phyloP scores from a whole-genome alignment of 2,329 filamentous ascomycete species.

The Fusarium veterinarium region DNA sequence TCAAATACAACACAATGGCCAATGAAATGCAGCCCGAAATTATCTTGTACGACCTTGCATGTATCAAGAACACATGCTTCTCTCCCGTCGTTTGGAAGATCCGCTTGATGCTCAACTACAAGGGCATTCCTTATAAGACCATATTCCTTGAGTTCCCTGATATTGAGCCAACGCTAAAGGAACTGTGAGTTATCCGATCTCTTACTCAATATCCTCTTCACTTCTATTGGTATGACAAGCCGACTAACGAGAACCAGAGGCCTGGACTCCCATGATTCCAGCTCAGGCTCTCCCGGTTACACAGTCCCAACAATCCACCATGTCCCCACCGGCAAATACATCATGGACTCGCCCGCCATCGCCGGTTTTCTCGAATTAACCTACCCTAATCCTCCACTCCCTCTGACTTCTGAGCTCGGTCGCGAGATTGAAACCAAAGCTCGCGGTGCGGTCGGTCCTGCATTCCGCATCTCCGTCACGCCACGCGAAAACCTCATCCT shows the following conservation, averaged over 20 bases:
- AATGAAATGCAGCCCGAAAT: background rate
- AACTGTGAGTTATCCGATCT: background rate
- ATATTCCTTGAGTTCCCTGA: conserved; percentile 20
- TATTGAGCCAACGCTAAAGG: background rate
- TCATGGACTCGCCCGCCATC: conserved; percentile 11
- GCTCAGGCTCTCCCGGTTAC: background rate
- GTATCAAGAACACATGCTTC: conserved; percentile 11
- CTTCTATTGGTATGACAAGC: too few species aligned
- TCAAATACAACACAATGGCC: background rate
- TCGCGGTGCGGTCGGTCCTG: background rate
- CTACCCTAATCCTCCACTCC: background rate
- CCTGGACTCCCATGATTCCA: background rate
- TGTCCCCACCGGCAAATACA: background rate
- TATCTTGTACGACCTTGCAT: conserved; percentile 15
- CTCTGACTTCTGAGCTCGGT: background rate
- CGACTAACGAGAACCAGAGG: background rate
- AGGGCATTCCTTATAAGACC: background rate
- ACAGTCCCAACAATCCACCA: conserved; percentile 15
- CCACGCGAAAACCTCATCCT: conserved; percentile 16
- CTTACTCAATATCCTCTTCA: too few species aligned
- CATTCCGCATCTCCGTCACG: background rate
- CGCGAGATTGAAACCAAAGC: background rate
- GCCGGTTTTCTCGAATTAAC: conserved; percentile 4
- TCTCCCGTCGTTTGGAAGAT: conserved; percentile 16
- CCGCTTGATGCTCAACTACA: conserved; percentile 24